Conservation (phyloP, 257 asterid genomes). For the Coffea canephora region DNA sequence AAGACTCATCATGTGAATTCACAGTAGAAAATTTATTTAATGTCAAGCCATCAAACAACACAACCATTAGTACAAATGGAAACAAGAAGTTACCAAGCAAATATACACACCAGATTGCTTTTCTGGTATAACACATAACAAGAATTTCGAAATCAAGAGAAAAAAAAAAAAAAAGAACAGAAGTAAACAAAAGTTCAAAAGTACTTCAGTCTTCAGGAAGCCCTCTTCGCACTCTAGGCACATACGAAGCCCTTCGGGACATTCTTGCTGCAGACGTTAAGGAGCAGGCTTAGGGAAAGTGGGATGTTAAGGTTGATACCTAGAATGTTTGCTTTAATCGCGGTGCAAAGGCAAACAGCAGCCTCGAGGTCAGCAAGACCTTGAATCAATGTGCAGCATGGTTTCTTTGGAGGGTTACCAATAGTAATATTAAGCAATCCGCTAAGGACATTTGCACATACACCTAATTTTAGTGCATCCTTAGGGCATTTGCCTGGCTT, state of each 20-base stretch:
- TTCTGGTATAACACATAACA: neutral
- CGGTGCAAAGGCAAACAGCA: constrained; percentile 37
- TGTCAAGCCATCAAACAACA: neutral
- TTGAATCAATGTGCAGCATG: constrained; percentile 27
- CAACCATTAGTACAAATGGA: neutral
- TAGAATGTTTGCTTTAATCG: constrained; percentile 30
- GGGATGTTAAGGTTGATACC: constrained; percentile 30
- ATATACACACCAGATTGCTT: neutral
- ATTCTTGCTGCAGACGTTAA: constrained; percentile 28
- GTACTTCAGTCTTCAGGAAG: neutral
- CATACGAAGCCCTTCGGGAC: constrained; percentile 26
- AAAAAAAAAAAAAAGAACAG: neutral
- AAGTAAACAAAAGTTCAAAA: neutral
- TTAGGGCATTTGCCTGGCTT: constrained; percentile 23
- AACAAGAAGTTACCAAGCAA: constrained; percentile 2
- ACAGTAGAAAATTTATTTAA: constrained; percentile 2
- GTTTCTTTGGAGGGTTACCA: constrained; percentile 24
- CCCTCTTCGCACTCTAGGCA: neutral
- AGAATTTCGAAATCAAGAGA: neutral
- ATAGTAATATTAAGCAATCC: constrained; percentile 18
- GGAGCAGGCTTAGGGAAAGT: constrained; percentile 34
- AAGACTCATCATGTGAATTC: neutral
- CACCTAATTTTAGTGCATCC: constrained; percentile 23
- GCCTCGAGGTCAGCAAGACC: constrained; percentile 34
- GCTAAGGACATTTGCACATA: constrained; percentile 22